These are phyloP conservation scores for Boletus fagicola DNA, from an alignment of 768 basidiomycete genomes.

Conservation along the genomic window DNA sequence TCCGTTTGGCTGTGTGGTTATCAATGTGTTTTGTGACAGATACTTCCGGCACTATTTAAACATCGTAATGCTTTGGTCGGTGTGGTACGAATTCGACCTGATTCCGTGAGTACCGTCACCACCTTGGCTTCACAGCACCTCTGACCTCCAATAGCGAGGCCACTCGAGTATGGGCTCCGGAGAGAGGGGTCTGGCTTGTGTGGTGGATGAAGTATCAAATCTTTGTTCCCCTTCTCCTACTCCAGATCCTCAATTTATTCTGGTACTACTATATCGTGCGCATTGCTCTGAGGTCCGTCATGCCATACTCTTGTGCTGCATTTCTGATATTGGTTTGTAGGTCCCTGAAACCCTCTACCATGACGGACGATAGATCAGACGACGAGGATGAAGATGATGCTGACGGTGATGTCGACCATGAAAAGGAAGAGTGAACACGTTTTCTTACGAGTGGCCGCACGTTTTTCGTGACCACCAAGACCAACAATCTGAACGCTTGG, in stretches of 20 bases:
- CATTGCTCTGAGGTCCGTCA: slow-evolving; percentile 65
- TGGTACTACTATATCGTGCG: slow-evolving; percentile 89
- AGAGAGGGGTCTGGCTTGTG: slow-evolving; percentile 65
- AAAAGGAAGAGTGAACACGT: slow-evolving; percentile 32
- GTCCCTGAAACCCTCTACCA: slow-evolving; percentile 44
- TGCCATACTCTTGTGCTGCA: neutral
- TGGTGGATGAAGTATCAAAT: slow-evolving; percentile 84
- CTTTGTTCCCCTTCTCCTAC: slow-evolving; percentile 66
- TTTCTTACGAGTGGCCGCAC: neutral
- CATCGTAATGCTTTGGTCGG: slow-evolving; percentile 80
- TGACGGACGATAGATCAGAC: slow-evolving; percentile 78
- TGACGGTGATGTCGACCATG: slow-evolving; percentile 23
- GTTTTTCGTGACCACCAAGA: neutral
- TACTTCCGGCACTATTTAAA: slow-evolving; percentile 96
- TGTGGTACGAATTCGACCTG: slow-evolving; percentile 74
- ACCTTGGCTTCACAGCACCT: neutral
- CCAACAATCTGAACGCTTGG: neutral
- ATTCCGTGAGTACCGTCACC: slow-evolving; percentile 58
- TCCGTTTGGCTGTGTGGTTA: neutral
- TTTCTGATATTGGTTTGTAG: slow-evolving; percentile 37
- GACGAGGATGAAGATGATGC: slow-evolving; percentile 59
- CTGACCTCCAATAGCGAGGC: slow-evolving; percentile 42
- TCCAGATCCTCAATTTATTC: slow-evolving; percentile 87
- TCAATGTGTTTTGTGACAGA: slow-evolving; percentile 37
- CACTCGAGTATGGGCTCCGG: slow-evolving; percentile 55